Base-by-base conservation (phyloP, 139 green algal species). In the Tetradesmus obliquus region DNA sequence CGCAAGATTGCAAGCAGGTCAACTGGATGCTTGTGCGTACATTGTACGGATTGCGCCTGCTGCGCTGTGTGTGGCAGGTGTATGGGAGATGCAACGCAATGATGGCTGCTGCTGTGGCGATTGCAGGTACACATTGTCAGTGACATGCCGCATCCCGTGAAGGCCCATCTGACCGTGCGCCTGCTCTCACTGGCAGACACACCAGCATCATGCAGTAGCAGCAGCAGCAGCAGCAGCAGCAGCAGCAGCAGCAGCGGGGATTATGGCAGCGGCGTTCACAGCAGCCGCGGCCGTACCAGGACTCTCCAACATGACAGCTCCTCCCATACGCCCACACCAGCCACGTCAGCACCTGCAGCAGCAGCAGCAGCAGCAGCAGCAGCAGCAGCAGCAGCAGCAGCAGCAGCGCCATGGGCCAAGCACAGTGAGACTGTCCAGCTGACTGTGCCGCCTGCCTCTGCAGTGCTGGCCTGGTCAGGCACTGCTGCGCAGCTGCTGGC, bases 71-170 rank as follows among this genome's bases (percentile, higher is more conserved):
- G 55, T 54, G 1, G 57, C 58, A 15, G 17, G 13, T 32, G 58
- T 55, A 6, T 19, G 54, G 19, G 20, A 88, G 17, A 9, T 89
- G 20, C 9, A 82, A 3, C n/a, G 19, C 3, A 20, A 79, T 32
- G 32, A 8, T 22, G 74, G 86, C 69, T 82, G 84, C 9, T 66
- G 81, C 72, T 91, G 71, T n/a, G 57, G 69, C 58, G 57, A 10
- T 22, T 82, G 55, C 76, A 91, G 88, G 88, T 88, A 19, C 22
- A 92, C 72, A 60, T 88, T n/a, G 81, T 92, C 55, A 92, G 53
- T 72, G 88, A 92, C 58, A 5, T 88, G 5, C 88, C 32, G 58
- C 20, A 84, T 3, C 1, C 57, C 0, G 53, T 92, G 2, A 4
- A 66, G 1, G 80, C 71, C 1, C 51, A 92, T 60, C 45, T 92